Evolutionary conservation across 176 grass and related monocot species (phyloP).

Genomic region (Stipa capillata): DNA sequence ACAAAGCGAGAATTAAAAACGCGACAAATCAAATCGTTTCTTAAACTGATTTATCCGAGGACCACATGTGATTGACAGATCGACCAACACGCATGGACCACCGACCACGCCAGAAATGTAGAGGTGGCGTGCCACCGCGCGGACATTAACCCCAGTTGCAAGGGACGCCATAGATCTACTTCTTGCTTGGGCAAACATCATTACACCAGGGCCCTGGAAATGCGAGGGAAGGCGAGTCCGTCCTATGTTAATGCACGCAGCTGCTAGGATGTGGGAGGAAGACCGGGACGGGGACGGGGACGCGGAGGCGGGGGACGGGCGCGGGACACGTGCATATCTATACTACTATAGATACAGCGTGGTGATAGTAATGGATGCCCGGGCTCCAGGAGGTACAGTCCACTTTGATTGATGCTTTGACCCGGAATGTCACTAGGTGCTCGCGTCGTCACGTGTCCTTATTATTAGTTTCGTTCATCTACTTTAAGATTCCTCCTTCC

Average conservation of each 20-base stretch:
- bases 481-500: too few species aligned
- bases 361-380: constrained; percentile 11
- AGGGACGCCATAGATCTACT: too few species aligned
- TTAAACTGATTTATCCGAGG: neutral
- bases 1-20: neutral
- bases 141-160: neutral
- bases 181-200: too few species aligned
- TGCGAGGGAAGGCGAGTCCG: neutral
- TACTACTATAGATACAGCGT: constrained; percentile 6
- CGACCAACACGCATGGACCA: neutral
- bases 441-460: too few species aligned
- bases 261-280: too few species aligned
- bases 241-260: neutral
- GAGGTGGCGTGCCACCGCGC: constrained; percentile 20
- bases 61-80: neutral
- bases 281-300: neutral
- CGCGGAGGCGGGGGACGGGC: too few species aligned
- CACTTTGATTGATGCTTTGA: constrained; percentile 1
- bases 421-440: too few species aligned
- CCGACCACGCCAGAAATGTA: constrained; percentile 39
- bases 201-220: neutral
- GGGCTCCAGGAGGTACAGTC: constrained; percentile 11
- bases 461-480: too few species aligned
- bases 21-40: constrained; percentile 28
- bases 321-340: too few species aligned